Evolutionary conservation across 1,139 yeast genomes (phyloP), one percentile per base, ranked within the genome.

Genomic region (Petasospora fabianii): DNA sequence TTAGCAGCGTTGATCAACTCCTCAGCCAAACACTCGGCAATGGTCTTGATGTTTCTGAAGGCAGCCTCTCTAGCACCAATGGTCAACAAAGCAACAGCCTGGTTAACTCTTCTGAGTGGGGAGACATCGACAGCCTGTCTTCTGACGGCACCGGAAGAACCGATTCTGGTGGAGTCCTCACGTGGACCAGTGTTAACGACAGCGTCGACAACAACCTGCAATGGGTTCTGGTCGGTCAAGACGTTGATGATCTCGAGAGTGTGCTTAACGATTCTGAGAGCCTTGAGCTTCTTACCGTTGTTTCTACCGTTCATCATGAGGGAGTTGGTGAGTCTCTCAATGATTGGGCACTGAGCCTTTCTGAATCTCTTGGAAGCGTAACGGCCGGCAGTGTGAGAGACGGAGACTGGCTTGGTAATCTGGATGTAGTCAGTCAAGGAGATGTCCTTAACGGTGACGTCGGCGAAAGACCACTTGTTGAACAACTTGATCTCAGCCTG

Each of bases 51-150:
- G 90, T 92, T 92, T 84, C 98, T 94, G 96, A 94, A 94, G 66
- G 98, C 80, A 70, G 99, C 92, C 80, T 94, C 99, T 83, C 99
- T 92, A 58, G 98, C 95, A 83, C 99, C 99, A 65, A 86, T 84
- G 78, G 99, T 94, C 73, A 94, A 77, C 69, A 94, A 82, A 68
- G 98, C 81, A 66, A 94, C 80, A 64, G 99, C 95, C 79, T 92
- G 97, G 96, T 94, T 92, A 63, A 94, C 97, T 82, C 99, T 90
- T 84, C 99, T 90, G 72, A 94, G 83, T 68, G 99, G 99, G 66
- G 98, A 90, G 58, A 94, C 99, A 87, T 94, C 99, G 69, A 94
- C 99, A 61, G 99, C 98, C 80, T 94, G 98, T 84, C 99, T 88
- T 84, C 98, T 92, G 64, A 95, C 99, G 68, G 98, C 86, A 84